Evolutionary conservation across 805 yeast genomes (phyloP), one percentile per base, ranked within the genome.

Genomic region (Hanseniaspora guilliermondii): DNA sequence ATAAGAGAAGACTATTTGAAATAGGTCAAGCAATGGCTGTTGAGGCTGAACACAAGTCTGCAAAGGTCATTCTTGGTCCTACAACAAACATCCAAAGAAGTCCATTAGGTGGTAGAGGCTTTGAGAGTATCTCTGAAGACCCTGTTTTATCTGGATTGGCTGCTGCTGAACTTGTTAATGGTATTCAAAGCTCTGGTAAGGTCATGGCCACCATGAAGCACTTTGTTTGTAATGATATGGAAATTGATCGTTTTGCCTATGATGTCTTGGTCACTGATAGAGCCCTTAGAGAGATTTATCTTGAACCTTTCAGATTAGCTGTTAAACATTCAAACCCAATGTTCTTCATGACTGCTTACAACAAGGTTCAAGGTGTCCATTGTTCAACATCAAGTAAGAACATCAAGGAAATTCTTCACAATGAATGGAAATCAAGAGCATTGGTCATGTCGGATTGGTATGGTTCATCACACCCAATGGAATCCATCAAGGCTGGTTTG

Each of bases 261-360:
- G 73, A 79, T 61, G 67, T 80, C 6, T 64, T 73, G 24, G 67
- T 81, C 49, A 68, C 82, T 1, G 78, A 77, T 60, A 69, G 86
- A 61, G 85, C 86, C 3, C 67, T 81, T 56, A 73, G 86, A 61
- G 86, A 81, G 64, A 73, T 81, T 53, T 81, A 81, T 64, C 68
- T 81, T 62, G 73, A 73, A 58, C 85, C 86, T 1, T 81, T 81
- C 68, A 79, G 79, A 65, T 65, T 81, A 42, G 83, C 84, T 21
- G 62, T 78, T 19, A 69, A 75, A 55, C 70, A 76, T 56, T 53
- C 82, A 24, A 63, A 73, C 53, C 86, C 87, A 30, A 69, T 68
- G 55, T 70, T 77, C 3, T 64, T 79, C 56, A 81, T 81, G 86
- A 77, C 83, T 19, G 68, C 80, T 48, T 82, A 80, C 68, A 81